Conservation (phyloP, 371 early-diverging fungal species). For the Phascolomyces articulosus region DNA sequence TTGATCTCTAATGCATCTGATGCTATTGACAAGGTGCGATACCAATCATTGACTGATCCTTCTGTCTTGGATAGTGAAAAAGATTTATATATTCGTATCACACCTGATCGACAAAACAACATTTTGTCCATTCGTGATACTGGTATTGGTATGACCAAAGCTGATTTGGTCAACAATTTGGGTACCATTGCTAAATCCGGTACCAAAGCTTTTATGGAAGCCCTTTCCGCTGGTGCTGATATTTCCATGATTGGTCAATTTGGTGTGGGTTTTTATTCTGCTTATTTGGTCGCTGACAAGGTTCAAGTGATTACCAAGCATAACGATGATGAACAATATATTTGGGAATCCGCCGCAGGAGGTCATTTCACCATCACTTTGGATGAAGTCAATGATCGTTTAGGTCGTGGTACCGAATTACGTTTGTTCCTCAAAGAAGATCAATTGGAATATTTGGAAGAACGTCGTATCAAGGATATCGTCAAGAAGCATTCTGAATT, state of each 20-base stretch:
- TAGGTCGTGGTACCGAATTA: conserved; percentile 79
- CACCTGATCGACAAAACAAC: conserved; percentile 61
- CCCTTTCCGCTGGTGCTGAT: conserved; percentile 52
- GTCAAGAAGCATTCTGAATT: conserved; percentile 86
- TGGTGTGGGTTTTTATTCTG: conserved; percentile 93
- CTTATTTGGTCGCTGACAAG: conserved; percentile 82
- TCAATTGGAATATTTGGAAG: conserved; percentile 63
- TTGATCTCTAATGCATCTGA: conserved; percentile 88
- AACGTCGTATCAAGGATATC: conserved; percentile 60
- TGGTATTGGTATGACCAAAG: conserved; percentile 92
- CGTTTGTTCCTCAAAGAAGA: conserved; percentile 82
- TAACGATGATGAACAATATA: conserved; percentile 71
- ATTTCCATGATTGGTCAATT: conserved; percentile 90
- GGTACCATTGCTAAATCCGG: conserved; percentile 88
- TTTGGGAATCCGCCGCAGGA: conserved; percentile 76
- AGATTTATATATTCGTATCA: conserved; percentile 68
- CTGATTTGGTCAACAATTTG: conserved; percentile 78
- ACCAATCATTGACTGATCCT: conserved; percentile 57
- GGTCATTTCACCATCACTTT: conserved; percentile 76
- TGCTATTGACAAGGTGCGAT: conserved; percentile 86
- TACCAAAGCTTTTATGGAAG: conserved; percentile 60
- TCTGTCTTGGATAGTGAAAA: conserved; percentile 57
- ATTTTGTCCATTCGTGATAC: conserved; percentile 79
- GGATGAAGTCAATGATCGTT: conserved; percentile 69
- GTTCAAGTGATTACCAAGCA: conserved; percentile 87